Evolutionary conservation across 371 early-diverging fungal genomes (phyloP).

Genomic region (Choanephora cucurbitarum): DNA sequence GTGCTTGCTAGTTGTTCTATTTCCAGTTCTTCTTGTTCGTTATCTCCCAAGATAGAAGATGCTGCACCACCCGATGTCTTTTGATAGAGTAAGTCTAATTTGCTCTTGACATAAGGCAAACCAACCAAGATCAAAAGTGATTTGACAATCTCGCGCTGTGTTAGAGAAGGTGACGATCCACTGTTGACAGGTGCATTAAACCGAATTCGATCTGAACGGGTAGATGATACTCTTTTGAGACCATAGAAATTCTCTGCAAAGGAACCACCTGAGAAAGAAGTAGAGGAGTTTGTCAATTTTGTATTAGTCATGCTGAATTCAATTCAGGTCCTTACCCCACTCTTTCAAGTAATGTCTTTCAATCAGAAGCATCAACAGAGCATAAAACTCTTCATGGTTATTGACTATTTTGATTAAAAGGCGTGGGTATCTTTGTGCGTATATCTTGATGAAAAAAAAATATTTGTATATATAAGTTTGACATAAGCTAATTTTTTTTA

Average conservation of each 20-base stretch:
- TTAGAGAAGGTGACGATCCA: constrained; percentile 35
- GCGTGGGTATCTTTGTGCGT: constrained; percentile 89
- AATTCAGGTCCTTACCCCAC: constrained; percentile 54
- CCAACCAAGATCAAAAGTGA: constrained; percentile 76
- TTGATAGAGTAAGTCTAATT: constrained; percentile 76
- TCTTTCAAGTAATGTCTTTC: constrained; percentile 82
- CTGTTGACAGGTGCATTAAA: constrained; percentile 21
- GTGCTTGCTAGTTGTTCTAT: constrained; percentile 35
- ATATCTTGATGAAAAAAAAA: constrained; percentile 47
- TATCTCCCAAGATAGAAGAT: constrained; percentile 70
- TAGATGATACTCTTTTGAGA: constrained; percentile 66
- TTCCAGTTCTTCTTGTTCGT: constrained; percentile 44
- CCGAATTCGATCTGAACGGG: constrained; percentile 24
- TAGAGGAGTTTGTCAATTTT: no score
- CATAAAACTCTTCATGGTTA: constrained; percentile 80
- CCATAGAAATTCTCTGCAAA: constrained; percentile 95
- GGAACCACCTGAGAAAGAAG: constrained; percentile 81
- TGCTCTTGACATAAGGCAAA: constrained; percentile 75
- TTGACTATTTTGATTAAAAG: constrained; percentile 77
- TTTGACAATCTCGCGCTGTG: constrained; percentile 52
- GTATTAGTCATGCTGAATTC: constrained; percentile 8
- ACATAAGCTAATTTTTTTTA: no score
- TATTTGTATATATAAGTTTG: neutral
- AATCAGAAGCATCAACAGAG: constrained; percentile 72
- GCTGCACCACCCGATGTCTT: constrained; percentile 66